phyloP scores from a whole-genome alignment of 108 stramenopile species.

The Skeletonema grethae region DNA sequence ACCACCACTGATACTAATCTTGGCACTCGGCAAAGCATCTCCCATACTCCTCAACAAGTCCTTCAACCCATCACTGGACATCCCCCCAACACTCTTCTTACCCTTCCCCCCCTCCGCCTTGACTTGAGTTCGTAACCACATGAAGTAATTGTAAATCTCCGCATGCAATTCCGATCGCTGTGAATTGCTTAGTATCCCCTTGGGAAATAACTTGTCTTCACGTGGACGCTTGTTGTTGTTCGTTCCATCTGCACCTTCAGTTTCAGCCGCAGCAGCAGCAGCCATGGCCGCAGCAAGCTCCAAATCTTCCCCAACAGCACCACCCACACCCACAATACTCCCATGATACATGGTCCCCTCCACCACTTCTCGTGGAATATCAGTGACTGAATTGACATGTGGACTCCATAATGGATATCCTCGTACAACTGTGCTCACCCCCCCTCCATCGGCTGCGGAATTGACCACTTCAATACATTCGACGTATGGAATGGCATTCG shows the following conservation, averaged over 20 bases:
- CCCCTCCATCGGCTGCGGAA: background rate
- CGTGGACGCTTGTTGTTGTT: too few species aligned
- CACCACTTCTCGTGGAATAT: slow-evolving; percentile 25
- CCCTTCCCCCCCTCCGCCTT: background rate
- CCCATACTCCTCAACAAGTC: background rate
- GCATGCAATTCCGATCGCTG: slow-evolving; percentile 12
- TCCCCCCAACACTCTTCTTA: background rate
- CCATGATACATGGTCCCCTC: background rate
- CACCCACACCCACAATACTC: too few species aligned
- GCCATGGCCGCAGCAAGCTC: slow-evolving; percentile 1
- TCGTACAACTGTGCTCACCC: background rate
- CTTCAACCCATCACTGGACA: background rate
- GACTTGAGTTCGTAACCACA: slow-evolving; percentile 2
- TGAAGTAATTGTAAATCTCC: slow-evolving; percentile 20
- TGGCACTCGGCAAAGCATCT: background rate
- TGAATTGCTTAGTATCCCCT: background rate
- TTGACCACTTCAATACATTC: slow-evolving; percentile 2
- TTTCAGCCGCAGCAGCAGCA: background rate
- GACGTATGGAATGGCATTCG: slow-evolving; percentile 14
- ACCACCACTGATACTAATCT: background rate
- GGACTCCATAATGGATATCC: slow-evolving; percentile 23
- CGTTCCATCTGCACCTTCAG: background rate
- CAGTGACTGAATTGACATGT: background rate
- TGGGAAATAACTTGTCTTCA: background rate
- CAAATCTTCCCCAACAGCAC: background rate